These are phyloP conservation scores for Macrocybe gigantea DNA, from an alignment of 768 basidiomycete species.

Conservation along the genomic window DNA sequence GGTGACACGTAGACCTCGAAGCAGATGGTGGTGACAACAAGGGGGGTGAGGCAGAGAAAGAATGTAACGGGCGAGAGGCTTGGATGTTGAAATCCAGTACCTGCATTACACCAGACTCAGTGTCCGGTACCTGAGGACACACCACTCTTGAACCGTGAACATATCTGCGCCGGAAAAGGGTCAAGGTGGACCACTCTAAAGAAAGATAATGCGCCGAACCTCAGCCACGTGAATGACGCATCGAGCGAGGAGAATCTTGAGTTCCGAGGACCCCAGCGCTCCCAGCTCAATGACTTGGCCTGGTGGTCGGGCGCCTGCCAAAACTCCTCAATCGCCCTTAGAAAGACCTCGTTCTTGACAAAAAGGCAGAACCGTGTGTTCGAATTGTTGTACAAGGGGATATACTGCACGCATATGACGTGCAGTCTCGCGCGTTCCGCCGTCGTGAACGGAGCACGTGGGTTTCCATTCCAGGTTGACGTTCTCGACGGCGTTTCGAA, in stretches of 20 bases:
- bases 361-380: constrained; percentile 5
- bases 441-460: constrained; percentile 16
- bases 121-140: constrained; percentile 3
- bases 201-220: constrained; percentile 7
- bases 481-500: constrained; percentile 15
- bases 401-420: constrained; percentile 6
- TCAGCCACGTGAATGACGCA: constrained; percentile 9
- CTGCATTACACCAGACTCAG: constrained; percentile 2
- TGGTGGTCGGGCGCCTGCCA: no score
- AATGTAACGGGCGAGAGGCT: background rate
- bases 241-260: constrained; percentile 1
- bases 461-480: background rate
- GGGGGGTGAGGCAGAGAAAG: no score
- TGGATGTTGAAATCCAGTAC: constrained; percentile 12
- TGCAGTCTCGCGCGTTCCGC: constrained; percentile 6
- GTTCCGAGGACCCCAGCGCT: constrained; percentile 8
- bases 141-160: constrained; percentile 15
- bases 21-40: no score
- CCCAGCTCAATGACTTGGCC: constrained; percentile 1
- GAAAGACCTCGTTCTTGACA: constrained; percentile 5
- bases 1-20: no score
- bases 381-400: background rate
- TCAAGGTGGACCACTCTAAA: background rate
- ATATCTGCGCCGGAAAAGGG: constrained; percentile 6
- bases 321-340: background rate